Evolutionary conservation across 345 rosid genomes (phyloP).

Genomic region (Lumnitzera littorea): DNA sequence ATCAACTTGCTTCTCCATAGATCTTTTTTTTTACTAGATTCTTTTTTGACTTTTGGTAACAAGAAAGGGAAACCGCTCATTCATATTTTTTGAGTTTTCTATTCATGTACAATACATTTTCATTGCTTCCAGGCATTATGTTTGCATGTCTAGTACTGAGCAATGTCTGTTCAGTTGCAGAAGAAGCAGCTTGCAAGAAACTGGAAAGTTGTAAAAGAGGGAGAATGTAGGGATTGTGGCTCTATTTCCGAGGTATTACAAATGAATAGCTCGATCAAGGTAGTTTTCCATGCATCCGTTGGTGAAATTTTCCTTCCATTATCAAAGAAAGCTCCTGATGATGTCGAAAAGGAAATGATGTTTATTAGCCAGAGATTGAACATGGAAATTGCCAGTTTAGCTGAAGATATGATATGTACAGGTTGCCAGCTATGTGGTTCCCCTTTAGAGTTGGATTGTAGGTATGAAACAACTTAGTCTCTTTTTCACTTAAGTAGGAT

Average conservation of each 20-base stretch:
- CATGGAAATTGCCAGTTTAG: constrained; percentile 14
- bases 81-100: neutral
- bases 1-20: too few species aligned
- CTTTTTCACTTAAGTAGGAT: neutral
- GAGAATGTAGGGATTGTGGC: constrained; percentile 18
- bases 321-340: constrained; percentile 24
- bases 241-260: constrained; percentile 32
- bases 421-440: constrained; percentile 47
- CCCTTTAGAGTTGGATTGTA: constrained; percentile 26
- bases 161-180: constrained; percentile 8
- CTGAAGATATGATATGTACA: constrained; percentile 41
- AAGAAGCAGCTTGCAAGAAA: constrained; percentile 28
- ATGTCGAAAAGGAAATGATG: constrained; percentile 38
- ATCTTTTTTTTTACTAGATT: too few species aligned
- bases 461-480: constrained; percentile 15
- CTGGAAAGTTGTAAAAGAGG: constrained; percentile 43
- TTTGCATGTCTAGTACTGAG: neutral
- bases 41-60: too few species aligned
- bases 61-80: too few species aligned
- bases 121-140: neutral
- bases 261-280: constrained; percentile 19
- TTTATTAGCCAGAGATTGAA: constrained; percentile 41
- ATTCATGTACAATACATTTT: neutral
- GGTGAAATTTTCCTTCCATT: constrained; percentile 50
- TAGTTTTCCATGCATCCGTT: constrained; percentile 29